Evolutionary conservation across 208 protist genomes (phyloP).

Genomic region (Trypanosoma brucei): DNA sequence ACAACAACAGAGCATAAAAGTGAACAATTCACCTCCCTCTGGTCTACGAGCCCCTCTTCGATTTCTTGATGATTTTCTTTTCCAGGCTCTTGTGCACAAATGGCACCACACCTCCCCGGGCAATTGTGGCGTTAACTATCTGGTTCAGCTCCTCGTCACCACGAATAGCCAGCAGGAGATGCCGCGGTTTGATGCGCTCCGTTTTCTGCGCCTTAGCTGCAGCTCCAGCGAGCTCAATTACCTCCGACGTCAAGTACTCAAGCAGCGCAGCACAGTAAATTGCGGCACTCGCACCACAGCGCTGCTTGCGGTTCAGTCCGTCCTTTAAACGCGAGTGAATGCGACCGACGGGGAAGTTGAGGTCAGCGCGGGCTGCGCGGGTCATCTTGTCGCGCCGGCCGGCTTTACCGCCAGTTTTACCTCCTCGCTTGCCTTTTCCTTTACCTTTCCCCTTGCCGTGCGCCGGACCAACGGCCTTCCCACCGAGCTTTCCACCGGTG

Average conservation of each 20-base stretch:
- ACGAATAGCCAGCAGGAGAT: constrained; percentile 97
- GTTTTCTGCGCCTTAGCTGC: constrained; percentile 97
- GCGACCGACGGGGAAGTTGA: constrained; percentile 97
- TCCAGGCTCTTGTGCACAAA: constrained; percentile 86
- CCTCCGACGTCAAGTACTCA: constrained; percentile 98
- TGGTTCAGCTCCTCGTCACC: constrained; percentile 99
- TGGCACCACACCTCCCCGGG: constrained; percentile 85
- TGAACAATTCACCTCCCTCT: background rate
- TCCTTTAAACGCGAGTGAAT: constrained; percentile 98
- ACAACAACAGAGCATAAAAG: background rate
- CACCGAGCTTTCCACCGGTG: constrained; percentile 84
- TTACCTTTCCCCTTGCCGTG: constrained; percentile 83
- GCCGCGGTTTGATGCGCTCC: constrained; percentile 97
- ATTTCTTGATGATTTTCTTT: constrained; percentile 92
- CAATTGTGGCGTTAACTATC: constrained; percentile 95
- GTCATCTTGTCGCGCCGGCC: constrained; percentile 83
- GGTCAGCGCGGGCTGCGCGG: constrained; percentile 81
- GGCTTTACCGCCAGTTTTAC: constrained; percentile 86
- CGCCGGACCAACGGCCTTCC: constrained; percentile 46
- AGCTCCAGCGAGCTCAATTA: constrained; percentile 98
- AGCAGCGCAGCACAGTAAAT: constrained; percentile 98
- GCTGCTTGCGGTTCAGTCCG: constrained; percentile 90
- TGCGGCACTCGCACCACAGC: constrained; percentile 95
- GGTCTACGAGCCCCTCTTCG: constrained; percentile 60
- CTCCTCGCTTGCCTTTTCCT: constrained; percentile 78